These are phyloP conservation scores for Cardiospermum halicacabum DNA, from an alignment of 345 rosid genomes.

Conservation along the genomic window DNA sequence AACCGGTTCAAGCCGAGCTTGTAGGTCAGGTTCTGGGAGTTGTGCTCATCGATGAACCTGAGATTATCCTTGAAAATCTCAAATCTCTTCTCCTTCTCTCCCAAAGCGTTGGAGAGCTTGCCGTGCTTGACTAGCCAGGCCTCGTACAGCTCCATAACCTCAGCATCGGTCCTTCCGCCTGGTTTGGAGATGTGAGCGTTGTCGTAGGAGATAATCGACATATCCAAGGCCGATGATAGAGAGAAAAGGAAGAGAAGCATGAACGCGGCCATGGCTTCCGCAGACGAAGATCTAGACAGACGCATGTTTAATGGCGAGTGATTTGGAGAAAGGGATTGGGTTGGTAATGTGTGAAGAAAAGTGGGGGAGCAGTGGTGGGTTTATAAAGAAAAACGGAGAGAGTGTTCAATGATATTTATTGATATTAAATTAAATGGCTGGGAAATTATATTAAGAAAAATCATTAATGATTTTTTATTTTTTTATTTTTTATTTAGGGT, in stretches of 20 bases:
- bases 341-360: background rate
- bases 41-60: constrained; percentile 73
- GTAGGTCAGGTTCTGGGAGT: constrained; percentile 52
- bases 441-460: background rate
- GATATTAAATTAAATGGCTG: background rate
- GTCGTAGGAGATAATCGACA: constrained; percentile 76
- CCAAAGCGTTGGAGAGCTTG: constrained; percentile 54
- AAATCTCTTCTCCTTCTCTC: constrained; percentile 69
- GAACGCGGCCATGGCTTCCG: constrained; percentile 19
- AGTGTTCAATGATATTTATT: background rate
- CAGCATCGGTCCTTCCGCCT: constrained; percentile 56
- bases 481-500: no score
- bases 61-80: constrained; percentile 81
- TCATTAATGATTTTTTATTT: background rate
- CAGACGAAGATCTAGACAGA: constrained; percentile 13
- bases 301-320: constrained; percentile 30
- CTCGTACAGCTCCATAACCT: constrained; percentile 62
- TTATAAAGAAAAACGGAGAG: background rate
- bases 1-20: constrained; percentile 76
- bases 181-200: constrained; percentile 34
- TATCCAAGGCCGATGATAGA: constrained; percentile 61
- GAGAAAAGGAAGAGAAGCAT: constrained; percentile 33
- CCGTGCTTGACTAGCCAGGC: constrained; percentile 70
- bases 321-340: background rate
- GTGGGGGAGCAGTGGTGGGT: background rate